These are phyloP conservation scores for Xylaria digitata DNA, from an alignment of 2,329 filamentous ascomycete genomes.

Conservation along the genomic window DNA sequence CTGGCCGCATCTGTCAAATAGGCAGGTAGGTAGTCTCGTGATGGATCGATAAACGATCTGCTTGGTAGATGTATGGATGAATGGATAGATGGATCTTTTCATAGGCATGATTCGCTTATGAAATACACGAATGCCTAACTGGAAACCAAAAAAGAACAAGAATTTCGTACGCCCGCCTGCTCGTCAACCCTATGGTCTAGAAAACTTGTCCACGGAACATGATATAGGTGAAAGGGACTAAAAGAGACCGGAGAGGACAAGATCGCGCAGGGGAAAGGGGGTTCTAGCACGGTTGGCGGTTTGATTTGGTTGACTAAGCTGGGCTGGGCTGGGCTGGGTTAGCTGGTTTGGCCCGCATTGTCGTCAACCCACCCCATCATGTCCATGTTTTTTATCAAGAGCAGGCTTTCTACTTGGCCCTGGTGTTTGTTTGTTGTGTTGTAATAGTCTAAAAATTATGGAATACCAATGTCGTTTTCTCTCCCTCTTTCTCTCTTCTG, in stretches of 20 bases:
- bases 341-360: conserved; percentile 20
- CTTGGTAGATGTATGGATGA: conserved; percentile 34
- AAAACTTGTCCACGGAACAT: conserved; percentile 13
- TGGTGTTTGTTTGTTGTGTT: conserved; percentile 39
- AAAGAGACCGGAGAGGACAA: conserved; percentile 1
- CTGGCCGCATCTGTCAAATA: conserved; percentile 8
- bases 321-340: conserved; percentile 7
- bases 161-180: conserved; percentile 13
- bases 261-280: background rate
- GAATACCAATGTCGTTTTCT: conserved; percentile 39
- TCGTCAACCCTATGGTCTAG: conserved; percentile 8
- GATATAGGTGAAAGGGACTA: background rate
- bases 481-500: too few species aligned
- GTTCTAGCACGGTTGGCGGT: conserved; percentile 22
- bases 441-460: conserved; percentile 48
- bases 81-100: conserved; percentile 32
- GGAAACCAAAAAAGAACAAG: conserved; percentile 3
- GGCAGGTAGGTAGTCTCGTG: conserved; percentile 12
- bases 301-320: conserved; percentile 27
- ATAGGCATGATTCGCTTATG: conserved; percentile 23
- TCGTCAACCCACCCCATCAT: conserved; percentile 32
- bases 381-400: conserved; percentile 38
- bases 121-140: conserved; percentile 6
- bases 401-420: conserved; percentile 34
- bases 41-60: conserved; percentile 21